These are phyloP conservation scores for Eucalyptus albens DNA, from an alignment of 345 rosid genomes.

Conservation along the genomic window DNA sequence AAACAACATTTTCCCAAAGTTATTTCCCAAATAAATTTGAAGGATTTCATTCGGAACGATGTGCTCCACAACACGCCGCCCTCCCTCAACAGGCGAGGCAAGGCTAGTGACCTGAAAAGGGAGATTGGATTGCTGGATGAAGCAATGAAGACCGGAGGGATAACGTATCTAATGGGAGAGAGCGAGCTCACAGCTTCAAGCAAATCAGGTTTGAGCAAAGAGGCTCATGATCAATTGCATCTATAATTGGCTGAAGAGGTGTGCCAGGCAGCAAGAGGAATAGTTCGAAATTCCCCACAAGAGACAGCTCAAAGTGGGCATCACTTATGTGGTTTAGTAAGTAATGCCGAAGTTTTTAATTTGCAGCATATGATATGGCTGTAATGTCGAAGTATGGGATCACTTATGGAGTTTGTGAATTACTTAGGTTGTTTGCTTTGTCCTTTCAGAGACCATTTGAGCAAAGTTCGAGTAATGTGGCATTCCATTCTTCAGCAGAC, in stretches of 20 bases:
- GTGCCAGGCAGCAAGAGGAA: slow-evolving; percentile 9
- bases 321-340: slow-evolving; percentile 8
- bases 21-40: background rate
- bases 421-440: background rate
- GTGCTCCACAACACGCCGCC: background rate
- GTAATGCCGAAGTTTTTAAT: no score
- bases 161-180: slow-evolving; percentile 7
- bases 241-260: slow-evolving; percentile 6
- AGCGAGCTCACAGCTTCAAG: slow-evolving; percentile 2
- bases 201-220: background rate
- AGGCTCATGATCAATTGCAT: slow-evolving; percentile 1
- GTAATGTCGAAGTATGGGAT: background rate
- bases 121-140: background rate
- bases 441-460: no score
- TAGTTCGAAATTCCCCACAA: slow-evolving; percentile 4
- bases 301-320: slow-evolving; percentile 6
- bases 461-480: no score
- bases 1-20: no score
- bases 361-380: no score
- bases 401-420: background rate
- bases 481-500: no score
- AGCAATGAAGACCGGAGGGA: background rate
- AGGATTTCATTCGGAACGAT: background rate
- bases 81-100: background rate
- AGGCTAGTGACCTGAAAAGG: background rate